Evolutionary conservation across 768 basidiomycete genomes (phyloP), one percentile per base, ranked within the genome.

Genomic region (Pisolithus marmoratus): DNA sequence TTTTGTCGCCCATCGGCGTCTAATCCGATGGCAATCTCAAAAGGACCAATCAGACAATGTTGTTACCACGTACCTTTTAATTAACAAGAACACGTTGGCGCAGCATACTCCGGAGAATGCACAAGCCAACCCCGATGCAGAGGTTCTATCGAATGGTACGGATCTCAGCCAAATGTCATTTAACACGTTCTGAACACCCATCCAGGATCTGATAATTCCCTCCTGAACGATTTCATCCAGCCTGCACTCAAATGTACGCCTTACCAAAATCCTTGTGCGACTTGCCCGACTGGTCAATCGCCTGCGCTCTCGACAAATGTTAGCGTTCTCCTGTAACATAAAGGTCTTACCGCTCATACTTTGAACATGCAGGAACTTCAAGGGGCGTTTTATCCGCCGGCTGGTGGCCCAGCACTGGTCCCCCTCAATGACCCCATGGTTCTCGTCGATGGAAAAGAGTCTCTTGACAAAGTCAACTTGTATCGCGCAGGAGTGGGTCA

Each of bases 41-140:
- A 5, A 64, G 64, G 63, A 64, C 54, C 63, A 61, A 59, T 64
- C 63, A 15, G 63, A 64, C 29, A 64, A 64, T 14, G 54, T 66
- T 2, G 24, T 66, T 19, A 66, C 63, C 11, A 63, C 63, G 24
- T 64, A 64, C 52, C 64, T 66, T 27, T 46, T 64, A 7, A 51
- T 66, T 20, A 51, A 48, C 1, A 26, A 22, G 2, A 53, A 66
- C 20, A 66, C 64, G 3, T 59, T 64, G 19, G 56, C 61, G 3
- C 63, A 64, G 44, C 63, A 64, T 7, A 66, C 64, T 23, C 63
- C 63, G 2, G 48, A 5, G 8, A 64, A 63, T 38, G 52, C 49
- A 36, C 47, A 66, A 31, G 64, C 62, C 8, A 64, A 66, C 19
- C 62, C 63, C 3, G 4, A 49, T 22, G 62, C 63, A 14, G 41